Percentiles rank a stretch among this genome's conserved stretches.
phyloP scores from a whole-genome alignment of 2,329 filamentous ascomycete species.

The Zymoseptoria ardabiliae region DNA sequence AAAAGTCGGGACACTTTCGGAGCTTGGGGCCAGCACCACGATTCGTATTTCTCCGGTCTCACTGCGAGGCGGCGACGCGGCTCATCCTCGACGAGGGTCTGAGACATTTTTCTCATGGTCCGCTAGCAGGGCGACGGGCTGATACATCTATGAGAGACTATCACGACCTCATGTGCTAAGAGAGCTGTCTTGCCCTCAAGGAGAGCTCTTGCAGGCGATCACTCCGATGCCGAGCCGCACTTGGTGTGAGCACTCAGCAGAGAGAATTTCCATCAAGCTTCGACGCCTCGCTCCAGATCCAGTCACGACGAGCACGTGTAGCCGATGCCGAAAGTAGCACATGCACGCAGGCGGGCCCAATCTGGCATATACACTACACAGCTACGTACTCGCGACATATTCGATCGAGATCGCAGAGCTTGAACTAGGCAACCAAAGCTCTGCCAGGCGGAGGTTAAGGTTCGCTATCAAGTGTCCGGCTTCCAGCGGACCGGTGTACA shows the following conservation, averaged over 20 bases:
- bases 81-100: neutral
- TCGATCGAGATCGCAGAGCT: neutral
- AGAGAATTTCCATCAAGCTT: neutral
- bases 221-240: neutral
- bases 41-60: neutral
- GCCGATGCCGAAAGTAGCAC: neutral
- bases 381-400: neutral
- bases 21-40: neutral
- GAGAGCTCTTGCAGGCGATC: neutral
- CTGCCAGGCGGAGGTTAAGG: neutral
- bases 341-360: neutral
- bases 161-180: neutral
- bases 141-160: neutral
- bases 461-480: neutral
- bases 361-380: neutral
- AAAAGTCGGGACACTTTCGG: neutral
- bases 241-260: neutral
- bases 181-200: neutral
- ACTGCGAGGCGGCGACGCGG: neutral
- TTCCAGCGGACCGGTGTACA: neutral
- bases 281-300: neutral
- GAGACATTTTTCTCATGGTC: neutral
- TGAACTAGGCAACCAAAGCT: neutral
- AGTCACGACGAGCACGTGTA: neutral
- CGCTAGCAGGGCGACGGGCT: neutral